Conservation (phyloP, 148 eudicot species). For the Silene uniflora region DNA sequence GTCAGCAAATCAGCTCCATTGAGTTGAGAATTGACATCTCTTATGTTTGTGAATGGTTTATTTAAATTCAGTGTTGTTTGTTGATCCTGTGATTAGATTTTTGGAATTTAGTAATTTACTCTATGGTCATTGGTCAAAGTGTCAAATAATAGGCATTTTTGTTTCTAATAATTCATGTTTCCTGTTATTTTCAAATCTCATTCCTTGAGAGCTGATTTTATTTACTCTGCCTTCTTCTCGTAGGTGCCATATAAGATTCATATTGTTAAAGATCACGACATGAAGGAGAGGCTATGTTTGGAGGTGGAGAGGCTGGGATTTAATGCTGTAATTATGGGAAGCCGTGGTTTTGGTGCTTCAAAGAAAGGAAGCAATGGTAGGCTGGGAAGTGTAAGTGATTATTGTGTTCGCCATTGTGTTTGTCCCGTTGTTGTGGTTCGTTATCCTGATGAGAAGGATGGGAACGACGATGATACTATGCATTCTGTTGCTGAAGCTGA, state of each 20-base stretch:
- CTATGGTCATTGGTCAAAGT: background rate
- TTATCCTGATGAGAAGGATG: constrained; percentile 82
- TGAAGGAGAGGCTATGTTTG: constrained; percentile 81
- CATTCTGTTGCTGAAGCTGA: constrained; percentile 46
- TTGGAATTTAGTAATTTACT: too few species aligned
- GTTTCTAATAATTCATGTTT: background rate
- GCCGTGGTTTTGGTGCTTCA: constrained; percentile 86
- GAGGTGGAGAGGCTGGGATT: constrained; percentile 89
- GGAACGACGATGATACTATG: constrained; percentile 38
- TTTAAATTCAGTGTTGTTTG: background rate
- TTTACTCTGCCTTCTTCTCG: background rate
- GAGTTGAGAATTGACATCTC: background rate
- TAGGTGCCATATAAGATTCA: constrained; percentile 81
- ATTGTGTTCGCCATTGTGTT: constrained; percentile 87
- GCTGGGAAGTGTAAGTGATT: constrained; percentile 92
- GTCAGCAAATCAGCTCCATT: background rate
- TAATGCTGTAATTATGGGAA: constrained; percentile 83
- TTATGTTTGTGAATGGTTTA: background rate
- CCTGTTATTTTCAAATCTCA: background rate
- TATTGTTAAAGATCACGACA: constrained; percentile 88
- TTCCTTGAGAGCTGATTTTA: background rate
- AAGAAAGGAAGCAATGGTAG: constrained; percentile 55
- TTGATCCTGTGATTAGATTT: background rate
- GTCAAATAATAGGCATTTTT: background rate
- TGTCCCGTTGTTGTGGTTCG: constrained; percentile 93